A percentile compares a stretch with the other conserved stretches of the same genome.
Evolutionary conservation across 139 green algal species (phyloP).

Genomic region (Micractinium sp.): DNA sequence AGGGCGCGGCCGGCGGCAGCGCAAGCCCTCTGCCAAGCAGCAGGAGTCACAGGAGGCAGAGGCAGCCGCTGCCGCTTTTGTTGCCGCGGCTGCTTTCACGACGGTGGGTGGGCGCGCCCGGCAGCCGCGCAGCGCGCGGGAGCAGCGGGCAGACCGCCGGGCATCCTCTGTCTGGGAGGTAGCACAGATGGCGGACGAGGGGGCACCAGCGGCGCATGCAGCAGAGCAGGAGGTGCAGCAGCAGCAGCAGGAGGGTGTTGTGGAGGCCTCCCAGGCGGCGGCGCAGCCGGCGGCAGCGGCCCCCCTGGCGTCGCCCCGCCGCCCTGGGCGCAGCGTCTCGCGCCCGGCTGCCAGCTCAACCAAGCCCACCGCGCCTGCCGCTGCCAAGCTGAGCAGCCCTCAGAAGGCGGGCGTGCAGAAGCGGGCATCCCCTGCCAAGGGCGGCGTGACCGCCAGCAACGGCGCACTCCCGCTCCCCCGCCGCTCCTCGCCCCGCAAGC

Average conservation of each 20-base stretch:
- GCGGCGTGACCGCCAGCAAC: neutral
- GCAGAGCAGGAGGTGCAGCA: neutral
- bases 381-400: constrained; percentile 24
- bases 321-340: neutral
- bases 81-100: neutral
- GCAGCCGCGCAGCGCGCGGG: neutral
- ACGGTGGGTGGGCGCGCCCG: too few relatives aligned
- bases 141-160: neutral
- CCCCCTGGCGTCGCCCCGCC: neutral
- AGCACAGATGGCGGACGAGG: neutral
- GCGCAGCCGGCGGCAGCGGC: neutral
- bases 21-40: constrained; percentile 25
- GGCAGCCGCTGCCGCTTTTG: neutral
- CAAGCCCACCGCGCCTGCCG: neutral
- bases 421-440: constrained; percentile 2
- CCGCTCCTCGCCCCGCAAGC: neutral
- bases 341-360: neutral
- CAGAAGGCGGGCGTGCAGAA: constrained; percentile 21
- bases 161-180: neutral
- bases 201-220: neutral
- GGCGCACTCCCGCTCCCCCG: neutral
- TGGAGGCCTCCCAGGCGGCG: neutral
- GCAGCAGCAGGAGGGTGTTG: neutral
- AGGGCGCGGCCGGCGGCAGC: constrained; percentile 4
- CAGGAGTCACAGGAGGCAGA: neutral